Conservation (phyloP, 2,329 filamentous ascomycete species). For the Paecilomyces variotii region DNA sequence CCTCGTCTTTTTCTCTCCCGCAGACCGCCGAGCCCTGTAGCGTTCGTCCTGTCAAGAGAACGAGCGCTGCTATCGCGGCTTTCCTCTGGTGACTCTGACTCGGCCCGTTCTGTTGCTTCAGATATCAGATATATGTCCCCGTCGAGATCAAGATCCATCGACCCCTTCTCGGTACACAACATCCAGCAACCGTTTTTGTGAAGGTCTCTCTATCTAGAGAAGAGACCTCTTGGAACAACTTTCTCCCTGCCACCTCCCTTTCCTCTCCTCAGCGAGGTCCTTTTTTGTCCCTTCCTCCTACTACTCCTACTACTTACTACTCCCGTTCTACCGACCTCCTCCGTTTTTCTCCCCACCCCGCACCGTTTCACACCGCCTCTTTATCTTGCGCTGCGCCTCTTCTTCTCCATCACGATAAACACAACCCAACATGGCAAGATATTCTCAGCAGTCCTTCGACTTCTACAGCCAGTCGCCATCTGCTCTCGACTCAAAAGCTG, state of each 20-base stretch:
- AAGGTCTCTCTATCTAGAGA: not conserved
- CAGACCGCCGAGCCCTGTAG: conserved; percentile 15
- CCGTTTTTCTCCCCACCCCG: conserved; percentile 6
- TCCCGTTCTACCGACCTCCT: conserved; percentile 1
- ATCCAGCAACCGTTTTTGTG: not conserved
- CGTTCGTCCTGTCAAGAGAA: not conserved
- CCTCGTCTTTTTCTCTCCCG: conserved; percentile 22
- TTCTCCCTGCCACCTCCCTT: conserved; percentile 4
- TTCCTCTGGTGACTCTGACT: not conserved
- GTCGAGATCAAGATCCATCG: not conserved
- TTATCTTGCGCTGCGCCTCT: conserved; percentile 3
- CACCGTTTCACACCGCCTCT: conserved; percentile 8
- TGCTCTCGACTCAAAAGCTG: conserved; percentile 33
- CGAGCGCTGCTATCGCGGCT: conserved; percentile 1
- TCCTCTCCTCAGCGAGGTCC: not conserved
- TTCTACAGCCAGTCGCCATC: conserved; percentile 38
- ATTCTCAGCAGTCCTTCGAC: conserved; percentile 35
- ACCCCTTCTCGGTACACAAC: not conserved
- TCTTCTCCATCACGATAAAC: conserved; percentile 7
- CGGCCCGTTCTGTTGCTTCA: not conserved
- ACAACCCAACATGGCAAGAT: conserved; percentile 32
- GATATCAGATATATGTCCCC: conserved; percentile 1
- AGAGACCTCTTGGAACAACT: conserved; percentile 4
- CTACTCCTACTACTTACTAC: not conserved
- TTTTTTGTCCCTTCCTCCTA: conserved; percentile 4